Evolutionary conservation across 768 basidiomycete genomes (phyloP), one percentile per base, ranked within the genome.

Genomic region (Boletus rubescentipes): DNA sequence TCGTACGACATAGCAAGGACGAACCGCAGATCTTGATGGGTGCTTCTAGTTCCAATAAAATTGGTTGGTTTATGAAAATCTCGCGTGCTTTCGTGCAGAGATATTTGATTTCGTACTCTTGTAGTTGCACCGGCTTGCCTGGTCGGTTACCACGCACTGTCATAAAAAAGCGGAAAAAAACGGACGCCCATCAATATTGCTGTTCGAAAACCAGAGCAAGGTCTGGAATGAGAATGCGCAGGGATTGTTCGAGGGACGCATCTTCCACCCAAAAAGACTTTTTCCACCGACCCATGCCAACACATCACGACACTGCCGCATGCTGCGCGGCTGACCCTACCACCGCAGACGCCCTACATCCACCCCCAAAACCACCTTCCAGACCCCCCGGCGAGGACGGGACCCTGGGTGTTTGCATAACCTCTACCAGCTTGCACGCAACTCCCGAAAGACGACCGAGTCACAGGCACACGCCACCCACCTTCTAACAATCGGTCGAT

Each of bases 21-120:
- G 64, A 61, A 96, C 96, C 96, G 71, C 97, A 98, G 72, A 99
- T 99, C 86, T 99, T 99, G 78, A 99, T 98, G 63, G 96, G 96
- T 47, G 96, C 97, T 73, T 98, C 97, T 62, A 98, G 79, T 77
- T 98, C 96, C 72, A 98, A 82, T 57, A 98, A 79, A 71, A 98
- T 98, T 58, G 96, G 96, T 72, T 99, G 96, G 75, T 91, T 92
- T 77, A 99, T 98, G 79, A 99, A 98, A 70, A 99, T 98, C 76
- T 99, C 97, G 63, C 96, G 82, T 47, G 95, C 95, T 80, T 93
- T 97, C 69, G 94, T 97, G 79, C 96, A 99, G 60, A 99, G 83
- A 73, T 95, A 93, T 74, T 94, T 96, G 84, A 99, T 98, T 79
- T 99, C 96, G 79, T 95, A 97, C 75, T 99, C 96, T 71, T 93